These are phyloP conservation scores for Pichia sp. DNA, from an alignment of 1,139 yeast genomes.

Conservation along the genomic window DNA sequence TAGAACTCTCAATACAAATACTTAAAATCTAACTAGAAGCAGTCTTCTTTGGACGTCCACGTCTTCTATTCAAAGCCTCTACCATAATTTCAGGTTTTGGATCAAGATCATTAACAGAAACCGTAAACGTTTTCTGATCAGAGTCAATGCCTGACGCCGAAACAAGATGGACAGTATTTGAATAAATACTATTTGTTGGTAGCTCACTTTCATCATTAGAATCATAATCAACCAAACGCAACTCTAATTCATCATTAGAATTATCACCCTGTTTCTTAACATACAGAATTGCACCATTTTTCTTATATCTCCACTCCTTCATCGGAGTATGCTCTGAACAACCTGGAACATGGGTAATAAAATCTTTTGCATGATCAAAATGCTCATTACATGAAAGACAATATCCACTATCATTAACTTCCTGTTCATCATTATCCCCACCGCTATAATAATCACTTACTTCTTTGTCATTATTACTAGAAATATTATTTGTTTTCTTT, in stretches of 20 bases:
- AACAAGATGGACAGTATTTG: neutral
- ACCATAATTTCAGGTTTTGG: conserved; percentile 12
- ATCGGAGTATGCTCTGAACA: conserved; percentile 43
- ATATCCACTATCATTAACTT: conserved; percentile 23
- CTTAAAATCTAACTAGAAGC: neutral
- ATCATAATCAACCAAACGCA: conserved; percentile 10
- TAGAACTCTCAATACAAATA: neutral
- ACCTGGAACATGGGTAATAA: conserved; percentile 59
- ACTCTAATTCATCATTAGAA: conserved; percentile 7
- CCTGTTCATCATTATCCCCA: conserved; percentile 11
- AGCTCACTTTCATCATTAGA: neutral
- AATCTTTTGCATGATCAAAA: conserved; percentile 49
- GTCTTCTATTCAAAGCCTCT: conserved; percentile 15
- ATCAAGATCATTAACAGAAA: conserved; percentile 12
- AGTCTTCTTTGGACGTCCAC: conserved; percentile 17
- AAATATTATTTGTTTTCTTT: conserved; percentile 24
- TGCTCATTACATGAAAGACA: conserved; percentile 25
- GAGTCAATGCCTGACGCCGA: neutral
- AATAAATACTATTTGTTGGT: neutral
- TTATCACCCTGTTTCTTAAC: conserved; percentile 18
- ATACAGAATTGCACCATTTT: conserved; percentile 25
- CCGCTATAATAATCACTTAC: conserved; percentile 12
- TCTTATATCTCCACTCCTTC: conserved; percentile 28
- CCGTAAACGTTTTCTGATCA: neutral
- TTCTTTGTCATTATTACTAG: conserved; percentile 15